Conservation (phyloP, 2,329 filamentous ascomycete species). For the Calonectria naviculata region DNA sequence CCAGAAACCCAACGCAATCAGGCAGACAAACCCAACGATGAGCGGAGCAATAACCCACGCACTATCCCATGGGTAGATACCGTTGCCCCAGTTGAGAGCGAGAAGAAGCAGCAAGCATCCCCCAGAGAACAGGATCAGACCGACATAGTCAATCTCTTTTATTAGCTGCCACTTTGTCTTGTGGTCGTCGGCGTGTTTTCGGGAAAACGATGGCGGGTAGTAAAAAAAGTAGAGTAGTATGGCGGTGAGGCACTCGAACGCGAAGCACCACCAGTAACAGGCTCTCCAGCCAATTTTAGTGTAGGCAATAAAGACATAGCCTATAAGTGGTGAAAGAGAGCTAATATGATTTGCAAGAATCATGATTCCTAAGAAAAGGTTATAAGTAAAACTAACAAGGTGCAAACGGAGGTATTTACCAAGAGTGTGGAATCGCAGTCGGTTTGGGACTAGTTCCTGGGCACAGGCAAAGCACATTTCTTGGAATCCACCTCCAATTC, state of each 20-base stretch:
- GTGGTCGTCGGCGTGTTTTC: conserved; percentile 40
- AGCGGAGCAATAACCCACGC: conserved; percentile 36
- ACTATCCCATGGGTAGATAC: conserved; percentile 37
- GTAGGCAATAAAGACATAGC: conserved; percentile 46
- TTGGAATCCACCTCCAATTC: conserved; percentile 50
- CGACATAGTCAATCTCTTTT: conserved; percentile 31
- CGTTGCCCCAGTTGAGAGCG: conserved; percentile 37
- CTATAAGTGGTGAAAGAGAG: conserved; percentile 44
- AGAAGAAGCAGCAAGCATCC: conserved; percentile 27
- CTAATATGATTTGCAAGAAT: conserved; percentile 45
- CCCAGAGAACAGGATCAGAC: conserved; percentile 25
- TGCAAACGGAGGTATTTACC: background rate
- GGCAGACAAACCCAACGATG: conserved; percentile 30
- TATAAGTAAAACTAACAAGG: background rate
- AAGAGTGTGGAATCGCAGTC: conserved; percentile 45
- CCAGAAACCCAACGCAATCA: conserved; percentile 29
- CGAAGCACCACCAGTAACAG: conserved; percentile 48
- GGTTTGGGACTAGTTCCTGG: conserved; percentile 45
- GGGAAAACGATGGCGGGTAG: conserved; percentile 47
- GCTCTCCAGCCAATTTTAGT: conserved; percentile 43
- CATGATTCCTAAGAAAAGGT: conserved; percentile 34
- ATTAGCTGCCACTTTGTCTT: conserved; percentile 36
- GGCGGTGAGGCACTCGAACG: conserved; percentile 38
- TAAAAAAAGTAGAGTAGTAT: conserved; percentile 46
- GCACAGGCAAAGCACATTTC: conserved; percentile 51